A percentile compares a stretch with the other conserved stretches of the same genome.
phyloP scores from a whole-genome alignment of 768 basidiomycete species.

The Paxillus involutus region DNA sequence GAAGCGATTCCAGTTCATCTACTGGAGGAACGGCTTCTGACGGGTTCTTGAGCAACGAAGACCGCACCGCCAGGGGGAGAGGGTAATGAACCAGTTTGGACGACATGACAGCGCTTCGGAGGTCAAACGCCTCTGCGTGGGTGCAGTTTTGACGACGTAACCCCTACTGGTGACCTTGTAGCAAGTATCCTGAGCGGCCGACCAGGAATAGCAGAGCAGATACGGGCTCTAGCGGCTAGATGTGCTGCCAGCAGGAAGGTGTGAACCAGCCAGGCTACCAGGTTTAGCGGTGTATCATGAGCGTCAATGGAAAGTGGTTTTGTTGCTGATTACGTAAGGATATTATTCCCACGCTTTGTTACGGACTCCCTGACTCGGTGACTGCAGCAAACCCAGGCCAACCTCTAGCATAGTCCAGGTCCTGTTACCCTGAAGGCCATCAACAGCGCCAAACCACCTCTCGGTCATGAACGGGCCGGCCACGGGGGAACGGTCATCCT shows the following conservation, averaged over 20 bases:
- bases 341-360: conserved; percentile 18
- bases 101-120: conserved; percentile 49
- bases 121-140: conserved; percentile 11
- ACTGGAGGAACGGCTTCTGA: conserved; percentile 68
- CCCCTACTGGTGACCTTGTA: conserved; percentile 9
- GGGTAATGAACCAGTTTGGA: conserved; percentile 55
- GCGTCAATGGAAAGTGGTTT: conserved; percentile 23
- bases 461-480: conserved; percentile 11
- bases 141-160: conserved; percentile 10
- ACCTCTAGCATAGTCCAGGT: background rate
- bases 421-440: background rate
- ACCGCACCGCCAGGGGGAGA: conserved; percentile 49
- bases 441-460: background rate
- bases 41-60: conserved; percentile 60
- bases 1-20: conserved; percentile 68
- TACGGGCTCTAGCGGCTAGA: conserved; percentile 13
- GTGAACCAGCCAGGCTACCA: conserved; percentile 23
- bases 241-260: conserved; percentile 17
- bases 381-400: too few species aligned
- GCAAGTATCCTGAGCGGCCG: conserved; percentile 11
- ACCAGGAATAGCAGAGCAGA: conserved; percentile 13
- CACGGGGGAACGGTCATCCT: background rate
- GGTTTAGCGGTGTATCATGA: conserved; percentile 30
- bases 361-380: too few species aligned
- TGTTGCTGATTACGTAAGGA: conserved; percentile 28